Evolutionary conservation across 257 asterid species (phyloP).

Genomic region (Jacaranda mimosifolia): DNA sequence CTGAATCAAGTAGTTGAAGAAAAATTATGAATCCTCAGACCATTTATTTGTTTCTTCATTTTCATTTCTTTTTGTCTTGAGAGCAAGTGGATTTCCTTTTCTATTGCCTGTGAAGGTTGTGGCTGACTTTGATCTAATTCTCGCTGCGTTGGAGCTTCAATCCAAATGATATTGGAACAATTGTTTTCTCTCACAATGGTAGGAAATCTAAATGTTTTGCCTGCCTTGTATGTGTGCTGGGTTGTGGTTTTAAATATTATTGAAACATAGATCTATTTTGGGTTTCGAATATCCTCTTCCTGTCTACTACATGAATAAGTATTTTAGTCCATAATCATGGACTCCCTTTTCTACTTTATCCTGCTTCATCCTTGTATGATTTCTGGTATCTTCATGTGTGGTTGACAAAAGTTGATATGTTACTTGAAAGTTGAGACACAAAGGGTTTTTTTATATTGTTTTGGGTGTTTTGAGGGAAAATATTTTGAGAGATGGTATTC

Average conservation of each 20-base stretch:
- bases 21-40: not conserved
- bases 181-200: conserved; percentile 70
- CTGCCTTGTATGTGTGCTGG: conserved; percentile 35
- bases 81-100: conserved; percentile 64
- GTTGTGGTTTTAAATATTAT: conserved; percentile 26
- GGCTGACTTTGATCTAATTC: conserved; percentile 75
- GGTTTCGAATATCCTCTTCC: not conserved
- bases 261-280: conserved; percentile 1
- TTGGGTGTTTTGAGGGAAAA: too few relatives aligned
- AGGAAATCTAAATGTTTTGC: conserved; percentile 57
- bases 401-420: not conserved
- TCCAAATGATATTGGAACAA: conserved; percentile 68
- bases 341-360: not conserved
- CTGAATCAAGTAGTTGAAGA: conserved; percentile 8
- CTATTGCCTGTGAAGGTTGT: conserved; percentile 70
- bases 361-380: not conserved
- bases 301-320: not conserved
- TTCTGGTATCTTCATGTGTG: not conserved
- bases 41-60: conserved; percentile 37
- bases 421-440: not conserved
- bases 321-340: not conserved
- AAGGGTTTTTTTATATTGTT: too few relatives aligned
- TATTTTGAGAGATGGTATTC: too few relatives aligned
- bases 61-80: conserved; percentile 52
- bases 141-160: conserved; percentile 84